Evolutionary conservation across 257 asterid genomes (phyloP).

Genomic region (Solanum tacnaense): DNA sequence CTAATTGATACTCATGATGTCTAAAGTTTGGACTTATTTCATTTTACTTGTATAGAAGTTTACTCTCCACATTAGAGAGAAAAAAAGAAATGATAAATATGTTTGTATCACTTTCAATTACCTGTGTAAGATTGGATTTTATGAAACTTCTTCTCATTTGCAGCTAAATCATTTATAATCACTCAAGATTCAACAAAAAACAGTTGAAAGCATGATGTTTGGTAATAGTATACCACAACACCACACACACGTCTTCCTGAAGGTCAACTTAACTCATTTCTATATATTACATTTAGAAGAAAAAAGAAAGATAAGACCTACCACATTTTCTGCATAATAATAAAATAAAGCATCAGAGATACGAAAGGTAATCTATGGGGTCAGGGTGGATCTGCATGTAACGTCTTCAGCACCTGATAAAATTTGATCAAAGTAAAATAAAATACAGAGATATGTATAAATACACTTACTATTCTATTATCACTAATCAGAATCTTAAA

Average conservation of each 20-base stretch:
- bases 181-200: too few relatives aligned
- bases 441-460: constrained; percentile 14
- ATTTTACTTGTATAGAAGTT: neutral
- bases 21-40: neutral
- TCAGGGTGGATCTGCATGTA: neutral
- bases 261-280: neutral
- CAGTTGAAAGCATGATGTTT: neutral
- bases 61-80: neutral
- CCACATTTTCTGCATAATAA: neutral
- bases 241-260: neutral
- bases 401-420: neutral
- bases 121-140: neutral
- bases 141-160: neutral
- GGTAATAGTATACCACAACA: neutral
- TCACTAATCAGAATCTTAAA: constrained; percentile 39
- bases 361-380: neutral
- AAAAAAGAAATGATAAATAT: neutral
- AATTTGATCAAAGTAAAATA: neutral
- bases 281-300: neutral
- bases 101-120: neutral
- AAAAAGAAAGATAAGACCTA: neutral
- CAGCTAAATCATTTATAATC: too few relatives aligned
- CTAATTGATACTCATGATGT: neutral
- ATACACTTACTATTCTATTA: constrained; percentile 40
- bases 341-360: neutral